Percentiles rank a stretch among this genome's conserved stretches.
Evolutionary conservation across 305 asterid species (phyloP).

Genomic region (Fraxinus nigra): DNA sequence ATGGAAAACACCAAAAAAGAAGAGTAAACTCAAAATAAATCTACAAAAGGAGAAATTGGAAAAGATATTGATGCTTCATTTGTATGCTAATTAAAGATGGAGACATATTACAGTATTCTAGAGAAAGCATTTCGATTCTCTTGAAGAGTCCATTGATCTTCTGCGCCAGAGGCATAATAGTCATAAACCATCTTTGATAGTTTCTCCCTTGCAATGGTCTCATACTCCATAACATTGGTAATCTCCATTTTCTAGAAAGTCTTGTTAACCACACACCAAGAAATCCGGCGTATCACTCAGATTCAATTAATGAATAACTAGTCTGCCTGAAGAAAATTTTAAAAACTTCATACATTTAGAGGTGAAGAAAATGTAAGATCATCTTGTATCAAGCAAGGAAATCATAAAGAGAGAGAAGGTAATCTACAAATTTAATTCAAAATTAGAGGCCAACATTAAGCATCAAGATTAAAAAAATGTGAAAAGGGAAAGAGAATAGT

Average conservation of each 20-base stretch:
- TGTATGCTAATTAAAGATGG: not conserved
- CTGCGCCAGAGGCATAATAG: constrained; percentile 85
- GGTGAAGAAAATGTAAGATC: not conserved
- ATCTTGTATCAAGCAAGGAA: not conserved
- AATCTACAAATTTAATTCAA: not conserved
- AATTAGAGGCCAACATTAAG: not conserved
- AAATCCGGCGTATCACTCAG: constrained; percentile 8
- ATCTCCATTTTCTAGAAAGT: constrained; percentile 42
- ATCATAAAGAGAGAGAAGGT: not conserved
- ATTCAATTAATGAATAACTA: constrained; percentile 13
- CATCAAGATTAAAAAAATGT: not conserved
- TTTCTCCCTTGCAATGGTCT: constrained; percentile 64
- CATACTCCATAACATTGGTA: constrained; percentile 83
- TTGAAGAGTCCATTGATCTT: constrained; percentile 86
- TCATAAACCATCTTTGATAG: constrained; percentile 85
- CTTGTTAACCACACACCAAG: constrained; percentile 17
- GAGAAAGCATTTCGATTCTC: constrained; percentile 78
- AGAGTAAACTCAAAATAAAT: not conserved
- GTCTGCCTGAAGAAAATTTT: not conserved
- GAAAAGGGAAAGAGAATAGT: not conserved
- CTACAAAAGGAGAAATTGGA: not conserved
- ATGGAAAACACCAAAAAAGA: not conserved
- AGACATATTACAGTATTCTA: constrained; percentile 55
- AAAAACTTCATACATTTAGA: not conserved
- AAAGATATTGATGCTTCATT: not conserved